Evolutionary conservation across 129 eudicot species (phyloP).

Genomic region (Daucus carota): DNA sequence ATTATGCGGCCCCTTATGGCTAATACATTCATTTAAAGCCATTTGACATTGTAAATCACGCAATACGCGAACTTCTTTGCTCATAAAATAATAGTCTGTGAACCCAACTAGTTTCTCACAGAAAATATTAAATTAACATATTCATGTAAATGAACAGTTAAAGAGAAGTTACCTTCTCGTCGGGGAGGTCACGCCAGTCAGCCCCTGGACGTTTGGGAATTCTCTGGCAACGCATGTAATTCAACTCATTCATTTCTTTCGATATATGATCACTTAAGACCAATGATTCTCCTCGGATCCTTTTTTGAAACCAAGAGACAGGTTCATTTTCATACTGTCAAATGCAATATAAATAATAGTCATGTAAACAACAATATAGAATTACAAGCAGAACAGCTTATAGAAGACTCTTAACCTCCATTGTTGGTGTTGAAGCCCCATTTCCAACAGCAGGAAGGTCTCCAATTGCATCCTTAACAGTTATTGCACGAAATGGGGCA

Average conservation of each 20-base stretch:
- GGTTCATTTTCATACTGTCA: conserved; percentile 50
- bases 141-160: neutral
- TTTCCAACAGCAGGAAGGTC: conserved; percentile 60
- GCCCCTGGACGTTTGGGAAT: conserved; percentile 55
- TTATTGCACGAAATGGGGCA: conserved; percentile 63
- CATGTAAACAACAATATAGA: neutral
- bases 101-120: neutral
- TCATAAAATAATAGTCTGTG: neutral
- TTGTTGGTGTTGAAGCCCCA: conserved; percentile 38
- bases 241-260: conserved; percentile 57
- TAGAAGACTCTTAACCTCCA: conserved; percentile 33
- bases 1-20: neutral
- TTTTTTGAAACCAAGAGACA: conserved; percentile 56
- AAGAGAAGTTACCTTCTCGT: conserved; percentile 39
- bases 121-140: neutral
- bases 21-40: neutral
- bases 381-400: neutral
- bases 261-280: conserved; percentile 44
- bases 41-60: neutral
- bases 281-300: conserved; percentile 30
- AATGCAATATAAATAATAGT: neutral
- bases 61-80: neutral
- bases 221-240: conserved; percentile 47
- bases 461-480: conserved; percentile 66
- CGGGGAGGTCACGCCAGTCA: conserved; percentile 65